Evolutionary conservation across 345 rosid genomes (phyloP).

Genomic region (Reutealis trisperma): DNA sequence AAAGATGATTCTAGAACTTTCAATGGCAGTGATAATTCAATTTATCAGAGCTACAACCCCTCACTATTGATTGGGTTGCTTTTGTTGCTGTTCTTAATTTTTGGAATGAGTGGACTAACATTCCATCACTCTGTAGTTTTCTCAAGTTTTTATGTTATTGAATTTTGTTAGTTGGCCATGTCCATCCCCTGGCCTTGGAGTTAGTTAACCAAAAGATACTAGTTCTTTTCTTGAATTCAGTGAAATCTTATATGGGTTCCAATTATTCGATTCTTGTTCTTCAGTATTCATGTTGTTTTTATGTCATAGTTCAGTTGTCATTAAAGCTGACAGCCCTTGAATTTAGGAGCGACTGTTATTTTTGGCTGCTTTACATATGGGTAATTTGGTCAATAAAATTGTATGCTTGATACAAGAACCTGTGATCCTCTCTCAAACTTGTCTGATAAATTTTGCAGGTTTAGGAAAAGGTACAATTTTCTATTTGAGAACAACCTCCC

Average conservation of each 20-base stretch:
- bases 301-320: background rate
- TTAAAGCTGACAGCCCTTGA: background rate
- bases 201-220: background rate
- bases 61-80: background rate
- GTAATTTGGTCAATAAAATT: background rate
- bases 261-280: background rate
- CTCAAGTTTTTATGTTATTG: background rate
- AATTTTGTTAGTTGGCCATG: background rate
- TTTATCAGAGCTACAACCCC: no score
- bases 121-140: background rate
- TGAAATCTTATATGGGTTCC: background rate
- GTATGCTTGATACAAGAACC: background rate
- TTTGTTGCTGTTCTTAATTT: background rate
- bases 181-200: background rate
- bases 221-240: background rate
- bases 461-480: conserved; percentile 74
- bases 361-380: background rate
- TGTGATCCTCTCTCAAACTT: background rate
- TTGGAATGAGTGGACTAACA: background rate
- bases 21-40: no score
- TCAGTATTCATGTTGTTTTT: background rate
- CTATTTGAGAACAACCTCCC: conserved; percentile 68
- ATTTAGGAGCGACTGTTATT: background rate
- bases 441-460: conserved; percentile 40
- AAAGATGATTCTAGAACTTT: no score